Evolutionary conservation across 2,329 filamentous ascomycete genomes (phyloP).

Genomic region (Stachybotrys elegans): DNA sequence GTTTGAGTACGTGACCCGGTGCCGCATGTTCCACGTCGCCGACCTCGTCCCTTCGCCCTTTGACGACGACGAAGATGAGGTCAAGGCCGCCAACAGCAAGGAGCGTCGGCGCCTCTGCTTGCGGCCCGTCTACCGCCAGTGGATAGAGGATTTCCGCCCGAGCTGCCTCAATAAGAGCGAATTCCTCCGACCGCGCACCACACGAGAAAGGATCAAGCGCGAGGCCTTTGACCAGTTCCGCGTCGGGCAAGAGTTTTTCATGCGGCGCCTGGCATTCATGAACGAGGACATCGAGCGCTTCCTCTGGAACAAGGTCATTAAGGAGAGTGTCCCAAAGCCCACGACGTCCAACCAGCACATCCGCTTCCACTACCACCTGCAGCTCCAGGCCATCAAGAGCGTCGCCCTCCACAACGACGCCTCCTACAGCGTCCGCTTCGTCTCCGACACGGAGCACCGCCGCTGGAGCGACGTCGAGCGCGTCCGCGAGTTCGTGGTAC

Average conservation of each 20-base stretch:
- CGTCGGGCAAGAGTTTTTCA: constrained; percentile 37
- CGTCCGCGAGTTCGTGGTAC: too few species aligned
- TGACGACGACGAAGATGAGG: constrained; percentile 51
- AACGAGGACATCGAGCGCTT: too few species aligned
- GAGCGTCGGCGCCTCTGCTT: too few species aligned
- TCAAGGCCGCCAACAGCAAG: constrained; percentile 45
- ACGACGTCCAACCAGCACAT: too few species aligned
- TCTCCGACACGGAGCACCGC: too few species aligned
- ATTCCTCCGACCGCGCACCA: constrained; percentile 21
- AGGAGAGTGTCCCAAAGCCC: too few species aligned
- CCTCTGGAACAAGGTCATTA: too few species aligned
- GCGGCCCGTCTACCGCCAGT: constrained; percentile 55
- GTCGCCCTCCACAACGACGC: too few species aligned
- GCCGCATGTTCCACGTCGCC: constrained; percentile 51
- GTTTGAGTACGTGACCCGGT: constrained; percentile 56
- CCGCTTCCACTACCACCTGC: too few species aligned
- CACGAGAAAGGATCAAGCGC: constrained; percentile 41
- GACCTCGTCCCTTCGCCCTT: constrained; percentile 11
- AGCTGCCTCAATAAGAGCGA: constrained; percentile 34
- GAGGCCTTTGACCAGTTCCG: constrained; percentile 51
- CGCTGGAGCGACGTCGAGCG: too few species aligned
- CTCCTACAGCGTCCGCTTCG: too few species aligned
- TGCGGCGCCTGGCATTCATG: constrained; percentile 29
- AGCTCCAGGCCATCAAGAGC: too few species aligned
- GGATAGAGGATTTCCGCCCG: constrained; percentile 61